Conservation (phyloP, 78 protist species). For the Capsaspora owczarzaki region DNA sequence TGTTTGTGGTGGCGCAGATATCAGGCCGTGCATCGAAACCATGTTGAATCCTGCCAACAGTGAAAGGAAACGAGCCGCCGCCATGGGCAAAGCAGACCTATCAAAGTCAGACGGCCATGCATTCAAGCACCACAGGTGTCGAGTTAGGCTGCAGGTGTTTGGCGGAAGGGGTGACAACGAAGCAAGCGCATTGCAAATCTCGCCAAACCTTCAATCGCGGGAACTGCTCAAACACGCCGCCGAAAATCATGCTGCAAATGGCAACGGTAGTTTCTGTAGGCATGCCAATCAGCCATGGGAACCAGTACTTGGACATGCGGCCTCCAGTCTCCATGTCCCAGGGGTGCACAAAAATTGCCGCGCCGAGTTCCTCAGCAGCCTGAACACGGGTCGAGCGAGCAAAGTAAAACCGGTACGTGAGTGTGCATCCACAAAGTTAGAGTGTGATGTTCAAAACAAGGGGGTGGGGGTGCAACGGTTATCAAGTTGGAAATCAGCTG, state of each 20-base stretch:
- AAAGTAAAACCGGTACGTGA: neutral
- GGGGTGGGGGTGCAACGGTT: too few relatives aligned
- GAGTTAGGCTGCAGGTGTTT: neutral
- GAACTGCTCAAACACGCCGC: slow-evolving; percentile 71
- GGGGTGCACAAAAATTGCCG: slow-evolving; percentile 84
- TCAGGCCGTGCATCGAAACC: slow-evolving; percentile 86
- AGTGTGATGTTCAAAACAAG: too few relatives aligned
- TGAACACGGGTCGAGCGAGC: too few relatives aligned
- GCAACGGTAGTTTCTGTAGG: slow-evolving; percentile 86
- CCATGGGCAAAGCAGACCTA: slow-evolving; percentile 83
- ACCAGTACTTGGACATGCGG: slow-evolving; percentile 3
- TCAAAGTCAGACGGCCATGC: neutral
- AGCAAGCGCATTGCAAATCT: neutral
- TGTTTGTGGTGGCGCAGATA: slow-evolving; percentile 42
- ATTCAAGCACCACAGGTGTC: neutral
- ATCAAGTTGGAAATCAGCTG: too few relatives aligned
- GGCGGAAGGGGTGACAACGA: neutral
- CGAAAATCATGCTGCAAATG: slow-evolving; percentile 72
- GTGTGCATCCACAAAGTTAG: neutral
- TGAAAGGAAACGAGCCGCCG: slow-evolving; percentile 85
- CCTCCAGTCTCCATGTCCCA: slow-evolving; percentile 78
- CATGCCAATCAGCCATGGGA: slow-evolving; percentile 82
- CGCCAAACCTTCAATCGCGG: slow-evolving; percentile 55
- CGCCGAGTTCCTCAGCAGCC: slow-evolving; percentile 34
- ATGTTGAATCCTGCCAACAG: slow-evolving; percentile 76